Evolutionary conservation across 768 basidiomycete genomes (phyloP).

Genomic region (Tephrocybe sp.): DNA sequence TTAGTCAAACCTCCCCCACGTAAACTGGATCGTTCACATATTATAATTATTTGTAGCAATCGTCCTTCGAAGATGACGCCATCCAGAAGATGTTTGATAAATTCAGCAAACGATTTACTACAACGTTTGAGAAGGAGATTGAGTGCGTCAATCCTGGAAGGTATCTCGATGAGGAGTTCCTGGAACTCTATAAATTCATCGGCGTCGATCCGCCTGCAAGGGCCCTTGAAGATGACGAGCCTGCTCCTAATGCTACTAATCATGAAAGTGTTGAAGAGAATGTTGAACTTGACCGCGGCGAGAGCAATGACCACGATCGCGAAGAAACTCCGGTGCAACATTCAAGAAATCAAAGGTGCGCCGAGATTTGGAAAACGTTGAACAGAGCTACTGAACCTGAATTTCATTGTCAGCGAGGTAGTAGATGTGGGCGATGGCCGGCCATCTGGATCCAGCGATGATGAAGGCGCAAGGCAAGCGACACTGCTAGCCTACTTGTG

Average conservation of each 20-base stretch:
- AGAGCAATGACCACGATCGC: too few species aligned
- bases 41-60: slow-evolving; percentile 37
- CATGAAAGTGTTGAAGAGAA: too few species aligned
- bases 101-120: slow-evolving; percentile 46
- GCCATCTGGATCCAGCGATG: slow-evolving; percentile 3
- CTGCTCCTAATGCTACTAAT: too few species aligned
- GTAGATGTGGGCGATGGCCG: slow-evolving; percentile 9
- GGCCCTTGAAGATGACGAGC: slow-evolving; percentile 5
- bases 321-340: background rate
- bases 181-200: slow-evolving; percentile 38
- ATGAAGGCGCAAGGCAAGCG: slow-evolving; percentile 8
- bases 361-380: slow-evolving; percentile 4
- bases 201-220: slow-evolving; percentile 35
- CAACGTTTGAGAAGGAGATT: slow-evolving; percentile 40
- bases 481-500: background rate
- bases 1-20: slow-evolving; percentile 21
- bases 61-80: slow-evolving; percentile 52
- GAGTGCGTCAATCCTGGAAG: slow-evolving; percentile 31
- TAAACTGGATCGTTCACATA: background rate
- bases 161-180: slow-evolving; percentile 39
- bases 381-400: slow-evolving; percentile 3
- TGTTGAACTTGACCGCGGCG: too few species aligned
- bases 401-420: slow-evolving; percentile 13
- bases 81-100: slow-evolving; percentile 52
- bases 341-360: slow-evolving; percentile 14